A percentile compares a stretch with the other conserved stretches of the same genome.
Conservation (phyloP, 257 asterid genomes). For the Paulownia fortunei region DNA sequence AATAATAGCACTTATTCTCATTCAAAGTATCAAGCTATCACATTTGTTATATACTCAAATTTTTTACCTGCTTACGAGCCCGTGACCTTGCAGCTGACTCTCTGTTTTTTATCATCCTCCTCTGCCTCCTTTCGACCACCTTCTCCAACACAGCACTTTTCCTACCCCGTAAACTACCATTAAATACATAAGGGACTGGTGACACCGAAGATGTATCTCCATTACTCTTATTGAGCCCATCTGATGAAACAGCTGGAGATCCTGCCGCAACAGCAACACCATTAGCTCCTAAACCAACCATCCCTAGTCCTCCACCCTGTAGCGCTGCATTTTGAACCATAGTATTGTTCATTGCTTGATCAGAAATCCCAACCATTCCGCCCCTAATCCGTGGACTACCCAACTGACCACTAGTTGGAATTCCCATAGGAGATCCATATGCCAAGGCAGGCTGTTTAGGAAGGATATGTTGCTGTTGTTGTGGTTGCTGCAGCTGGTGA, state of each 20-base stretch:
- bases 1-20: not conserved
- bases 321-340: constrained; percentile 49
- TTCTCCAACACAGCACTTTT: constrained; percentile 66
- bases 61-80: constrained; percentile 90
- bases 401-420: constrained; percentile 48
- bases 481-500: constrained; percentile 47
- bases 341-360: constrained; percentile 39
- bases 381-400: constrained; percentile 47
- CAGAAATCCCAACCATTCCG: constrained; percentile 51
- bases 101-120: constrained; percentile 89
- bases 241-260: constrained; percentile 67
- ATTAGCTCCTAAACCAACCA: constrained; percentile 66
- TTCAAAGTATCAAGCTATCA: not conserved
- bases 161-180: constrained; percentile 68
- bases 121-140: constrained; percentile 86
- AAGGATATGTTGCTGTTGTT: constrained; percentile 35
- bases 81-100: constrained; percentile 94
- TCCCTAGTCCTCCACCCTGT: constrained; percentile 51
- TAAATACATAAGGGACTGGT: constrained; percentile 67
- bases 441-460: constrained; percentile 75
- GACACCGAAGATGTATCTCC: constrained; percentile 68
- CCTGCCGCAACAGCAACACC: constrained; percentile 41
- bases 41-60: not conserved
- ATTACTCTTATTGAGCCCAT: constrained; percentile 62
- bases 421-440: constrained; percentile 51